A percentile compares a stretch with the other conserved stretches of the same genome.
phyloP scores from a whole-genome alignment of 768 basidiomycete species.

The Xerocomus brunneocitrinus region DNA sequence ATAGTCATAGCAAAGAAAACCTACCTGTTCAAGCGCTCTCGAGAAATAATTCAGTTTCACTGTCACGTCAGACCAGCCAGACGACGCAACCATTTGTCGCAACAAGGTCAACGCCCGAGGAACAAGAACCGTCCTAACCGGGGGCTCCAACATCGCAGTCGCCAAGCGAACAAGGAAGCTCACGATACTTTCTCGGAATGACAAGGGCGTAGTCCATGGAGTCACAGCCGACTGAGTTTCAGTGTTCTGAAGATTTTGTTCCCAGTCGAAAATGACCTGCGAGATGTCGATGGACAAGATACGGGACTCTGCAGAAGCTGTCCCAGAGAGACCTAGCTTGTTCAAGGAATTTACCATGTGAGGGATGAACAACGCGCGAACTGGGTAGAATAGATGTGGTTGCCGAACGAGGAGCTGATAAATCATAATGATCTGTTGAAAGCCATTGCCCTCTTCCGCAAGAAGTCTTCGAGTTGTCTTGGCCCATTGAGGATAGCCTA shows the following conservation, averaged over 20 bases:
- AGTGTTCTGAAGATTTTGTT: conserved; percentile 51
- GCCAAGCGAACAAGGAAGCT: conserved; percentile 93
- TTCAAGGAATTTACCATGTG: conserved; percentile 88
- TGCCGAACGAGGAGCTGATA: conserved; percentile 93
- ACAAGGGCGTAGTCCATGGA: conserved; percentile 71
- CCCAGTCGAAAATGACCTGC: conserved; percentile 93
- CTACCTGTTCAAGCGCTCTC: conserved; percentile 74
- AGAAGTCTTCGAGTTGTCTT: conserved; percentile 78
- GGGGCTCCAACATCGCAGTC: conserved; percentile 54
- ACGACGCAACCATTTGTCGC: conserved; percentile 72
- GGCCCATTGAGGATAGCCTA: conserved; percentile 76
- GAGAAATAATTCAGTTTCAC: conserved; percentile 90
- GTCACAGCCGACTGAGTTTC: conserved; percentile 22
- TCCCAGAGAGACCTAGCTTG: conserved; percentile 77
- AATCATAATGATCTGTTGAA: conserved; percentile 68
- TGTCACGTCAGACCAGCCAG: conserved; percentile 88
- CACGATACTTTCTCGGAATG: conserved; percentile 85
- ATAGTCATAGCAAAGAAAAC: background rate
- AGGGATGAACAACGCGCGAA: conserved; percentile 87
- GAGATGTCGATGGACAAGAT: conserved; percentile 84
- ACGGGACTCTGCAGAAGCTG: conserved; percentile 75
- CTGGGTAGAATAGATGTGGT: conserved; percentile 86
- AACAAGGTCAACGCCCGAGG: conserved; percentile 65
- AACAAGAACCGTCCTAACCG: conserved; percentile 41
- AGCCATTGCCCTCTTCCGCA: conserved; percentile 77